These are phyloP conservation scores for Podosphaera leucotricha DNA, from an alignment of 2,329 filamentous ascomycete genomes.

Conservation along the genomic window DNA sequence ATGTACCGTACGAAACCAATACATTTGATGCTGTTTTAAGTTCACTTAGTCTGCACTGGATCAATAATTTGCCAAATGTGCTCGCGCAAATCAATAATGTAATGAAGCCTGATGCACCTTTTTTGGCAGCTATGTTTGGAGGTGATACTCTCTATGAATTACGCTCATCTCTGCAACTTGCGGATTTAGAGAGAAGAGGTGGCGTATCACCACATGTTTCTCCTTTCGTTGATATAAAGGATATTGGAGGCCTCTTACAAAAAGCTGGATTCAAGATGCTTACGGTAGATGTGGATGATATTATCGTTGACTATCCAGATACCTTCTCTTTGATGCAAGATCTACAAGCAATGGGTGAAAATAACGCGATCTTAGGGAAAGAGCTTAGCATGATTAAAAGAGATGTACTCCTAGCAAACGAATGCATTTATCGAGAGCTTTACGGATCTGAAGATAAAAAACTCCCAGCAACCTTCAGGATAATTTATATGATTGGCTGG, in stretches of 20 bases:
- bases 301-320: slow-evolving; percentile 82
- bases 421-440: slow-evolving; percentile 69
- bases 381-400: slow-evolving; percentile 55
- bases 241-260: slow-evolving; percentile 69
- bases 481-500: slow-evolving; percentile 99
- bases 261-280: slow-evolving; percentile 84
- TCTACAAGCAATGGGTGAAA: slow-evolving; percentile 88
- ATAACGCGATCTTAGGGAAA: slow-evolving; percentile 66
- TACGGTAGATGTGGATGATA: slow-evolving; percentile 93
- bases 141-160: slow-evolving; percentile 88
- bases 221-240: slow-evolving; percentile 73
- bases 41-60: slow-evolving; percentile 82
- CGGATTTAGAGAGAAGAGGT: slow-evolving; percentile 74
- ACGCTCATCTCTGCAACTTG: slow-evolving; percentile 76
- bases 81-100: slow-evolving; percentile 66
- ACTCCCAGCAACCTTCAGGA: slow-evolving; percentile 74
- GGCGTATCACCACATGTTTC: slow-evolving; percentile 80
- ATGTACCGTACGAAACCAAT: slow-evolving; percentile 48
- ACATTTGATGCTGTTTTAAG: slow-evolving; percentile 80
- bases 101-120: slow-evolving; percentile 74
- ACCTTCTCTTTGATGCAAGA: slow-evolving; percentile 82
- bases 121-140: slow-evolving; percentile 89
- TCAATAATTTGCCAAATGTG: slow-evolving; percentile 80
- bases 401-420: slow-evolving; percentile 68
- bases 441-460: slow-evolving; percentile 61